Conservation (phyloP, 306 rosid genomes). For the Medicago arabica region DNA sequence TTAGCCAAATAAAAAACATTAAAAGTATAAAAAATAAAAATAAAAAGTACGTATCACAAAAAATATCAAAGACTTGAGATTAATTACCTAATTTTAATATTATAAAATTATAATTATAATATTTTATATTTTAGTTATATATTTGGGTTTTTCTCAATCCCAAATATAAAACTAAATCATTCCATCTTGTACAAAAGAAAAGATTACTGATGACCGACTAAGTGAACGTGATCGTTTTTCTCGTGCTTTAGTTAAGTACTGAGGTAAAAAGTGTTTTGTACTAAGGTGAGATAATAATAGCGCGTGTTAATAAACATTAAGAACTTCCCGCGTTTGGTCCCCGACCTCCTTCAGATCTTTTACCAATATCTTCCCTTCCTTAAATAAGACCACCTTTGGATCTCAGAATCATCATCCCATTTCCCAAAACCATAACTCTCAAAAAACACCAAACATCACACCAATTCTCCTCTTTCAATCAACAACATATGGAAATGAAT, state of each 20-base stretch:
- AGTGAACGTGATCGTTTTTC: neutral
- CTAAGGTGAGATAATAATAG: neutral
- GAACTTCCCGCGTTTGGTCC: slow-evolving; percentile 19
- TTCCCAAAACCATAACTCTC: neutral
- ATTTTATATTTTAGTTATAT: no score
- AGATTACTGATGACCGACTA: no score
- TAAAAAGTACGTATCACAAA: no score
- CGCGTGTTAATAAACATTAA: slow-evolving; percentile 21
- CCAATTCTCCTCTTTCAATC: neutral
- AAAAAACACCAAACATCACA: neutral
- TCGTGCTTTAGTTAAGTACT: neutral
- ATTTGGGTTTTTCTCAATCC: no score
- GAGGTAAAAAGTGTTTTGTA: slow-evolving; percentile 1
- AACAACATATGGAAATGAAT: slow-evolving; percentile 26
- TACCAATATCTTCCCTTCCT: neutral
- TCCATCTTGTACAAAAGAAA: no score
- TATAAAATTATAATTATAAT: no score
- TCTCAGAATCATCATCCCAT: neutral
- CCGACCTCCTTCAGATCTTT: neutral
- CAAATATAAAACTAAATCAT: no score
- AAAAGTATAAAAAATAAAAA: no score
- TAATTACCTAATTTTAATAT: no score
- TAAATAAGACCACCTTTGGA: neutral
- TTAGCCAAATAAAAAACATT: no score
- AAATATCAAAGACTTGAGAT: no score